A percentile compares a stretch with the other conserved stretches of the same genome.
Evolutionary conservation across 768 basidiomycete genomes (phyloP).

Genomic region (Suillus sp.): DNA sequence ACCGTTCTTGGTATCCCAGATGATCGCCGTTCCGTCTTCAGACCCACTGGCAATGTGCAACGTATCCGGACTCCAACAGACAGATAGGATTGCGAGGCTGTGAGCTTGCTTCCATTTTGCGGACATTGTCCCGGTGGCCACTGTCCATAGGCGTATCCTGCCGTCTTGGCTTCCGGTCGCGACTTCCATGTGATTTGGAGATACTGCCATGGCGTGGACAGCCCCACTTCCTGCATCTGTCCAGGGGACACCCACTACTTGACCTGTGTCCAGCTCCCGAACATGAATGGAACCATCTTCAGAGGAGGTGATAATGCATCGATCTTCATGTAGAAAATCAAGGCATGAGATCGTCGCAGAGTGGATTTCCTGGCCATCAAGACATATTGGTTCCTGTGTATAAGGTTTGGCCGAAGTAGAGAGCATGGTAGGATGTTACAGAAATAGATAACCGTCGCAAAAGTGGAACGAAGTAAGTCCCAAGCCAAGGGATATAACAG

Average conservation of each 20-base stretch:
- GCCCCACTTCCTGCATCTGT: background rate
- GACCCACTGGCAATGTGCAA: background rate
- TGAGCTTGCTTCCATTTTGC: background rate
- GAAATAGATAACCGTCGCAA: background rate
- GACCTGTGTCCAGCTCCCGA: background rate
- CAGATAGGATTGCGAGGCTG: background rate
- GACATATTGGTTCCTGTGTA: background rate
- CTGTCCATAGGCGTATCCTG: background rate
- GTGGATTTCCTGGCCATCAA: background rate
- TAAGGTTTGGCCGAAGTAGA: too few species aligned
- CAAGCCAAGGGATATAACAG: too few species aligned
- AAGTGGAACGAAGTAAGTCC: background rate
- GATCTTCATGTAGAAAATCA: background rate
- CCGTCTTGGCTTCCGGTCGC: background rate
- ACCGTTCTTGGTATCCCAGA: background rate
- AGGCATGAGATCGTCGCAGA: background rate
- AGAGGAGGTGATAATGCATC: background rate
- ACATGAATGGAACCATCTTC: background rate
- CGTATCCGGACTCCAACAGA: slow-evolving; percentile 4
- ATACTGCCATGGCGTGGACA: background rate
- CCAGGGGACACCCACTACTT: background rate
- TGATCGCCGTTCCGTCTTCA: slow-evolving; percentile 3
- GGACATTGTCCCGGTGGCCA: background rate
- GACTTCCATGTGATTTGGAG: background rate
- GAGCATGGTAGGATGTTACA: background rate